These are phyloP conservation scores for Takashimella tepidaria DNA, from an alignment of 1,284 basidiomycete genomes.

Conservation along the genomic window DNA sequence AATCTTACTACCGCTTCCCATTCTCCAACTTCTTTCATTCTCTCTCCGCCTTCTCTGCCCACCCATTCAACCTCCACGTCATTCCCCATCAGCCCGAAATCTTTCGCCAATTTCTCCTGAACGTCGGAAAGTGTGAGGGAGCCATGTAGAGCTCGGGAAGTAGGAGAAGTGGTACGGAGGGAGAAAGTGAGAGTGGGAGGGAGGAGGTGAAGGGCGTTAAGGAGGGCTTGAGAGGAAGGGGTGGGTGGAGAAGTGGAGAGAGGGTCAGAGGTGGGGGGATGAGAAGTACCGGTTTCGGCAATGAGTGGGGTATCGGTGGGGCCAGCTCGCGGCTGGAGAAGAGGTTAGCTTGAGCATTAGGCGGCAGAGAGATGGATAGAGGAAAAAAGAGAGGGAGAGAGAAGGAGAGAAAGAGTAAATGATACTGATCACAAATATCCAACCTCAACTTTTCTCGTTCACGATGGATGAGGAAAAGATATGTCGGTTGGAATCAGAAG, in stretches of 20 bases:
- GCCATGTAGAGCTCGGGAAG: constrained; percentile 31
- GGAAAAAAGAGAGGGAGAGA: neutral
- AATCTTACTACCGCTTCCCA: constrained; percentile 21
- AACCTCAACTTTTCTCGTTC: no score
- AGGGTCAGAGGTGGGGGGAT: no score
- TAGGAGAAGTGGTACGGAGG: constrained; percentile 27
- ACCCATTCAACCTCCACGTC: constrained; percentile 30
- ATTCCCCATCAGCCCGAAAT: constrained; percentile 14
- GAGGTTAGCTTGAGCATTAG: no score
- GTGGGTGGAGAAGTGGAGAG: neutral
- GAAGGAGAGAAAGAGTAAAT: neutral
- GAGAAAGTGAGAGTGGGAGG: constrained; percentile 26
- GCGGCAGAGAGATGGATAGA: neutral
- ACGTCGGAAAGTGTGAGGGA: constrained; percentile 37
- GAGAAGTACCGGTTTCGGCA: neutral
- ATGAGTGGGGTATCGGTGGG: constrained; percentile 3
- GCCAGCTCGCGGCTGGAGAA: constrained; percentile 1
- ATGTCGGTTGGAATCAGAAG: neutral
- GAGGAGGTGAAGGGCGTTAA: constrained; percentile 21
- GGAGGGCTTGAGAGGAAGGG: constrained; percentile 16
- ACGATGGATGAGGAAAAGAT: neutral
- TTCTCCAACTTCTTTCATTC: constrained; percentile 35
- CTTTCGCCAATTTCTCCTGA: constrained; percentile 14
- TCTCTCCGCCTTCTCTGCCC: constrained; percentile 18
- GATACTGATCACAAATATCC: no score